phyloP scores from a whole-genome alignment of 495 filamentous ascomycete genomes.

The Collariella sp. region DNA sequence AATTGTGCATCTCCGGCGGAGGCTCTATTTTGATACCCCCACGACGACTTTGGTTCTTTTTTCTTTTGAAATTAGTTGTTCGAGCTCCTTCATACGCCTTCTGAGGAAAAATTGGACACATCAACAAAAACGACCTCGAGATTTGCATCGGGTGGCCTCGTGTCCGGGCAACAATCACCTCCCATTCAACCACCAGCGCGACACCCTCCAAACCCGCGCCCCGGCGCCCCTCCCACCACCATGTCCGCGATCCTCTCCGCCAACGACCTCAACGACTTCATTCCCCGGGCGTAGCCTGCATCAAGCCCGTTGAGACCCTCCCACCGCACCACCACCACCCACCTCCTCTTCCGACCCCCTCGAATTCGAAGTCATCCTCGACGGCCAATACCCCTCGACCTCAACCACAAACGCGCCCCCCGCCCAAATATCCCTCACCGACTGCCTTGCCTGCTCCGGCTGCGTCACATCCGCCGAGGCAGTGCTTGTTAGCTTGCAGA shows the following conservation, averaged over 20 bases:
- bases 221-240: slow-evolving; percentile 14
- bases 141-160: no score
- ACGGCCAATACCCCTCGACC: slow-evolving; percentile 59
- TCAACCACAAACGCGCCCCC: slow-evolving; percentile 25
- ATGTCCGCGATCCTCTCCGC: slow-evolving; percentile 97
- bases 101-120: no score
- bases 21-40: background rate
- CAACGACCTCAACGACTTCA: slow-evolving; percentile 98
- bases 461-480: slow-evolving; percentile 97
- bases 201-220: no score
- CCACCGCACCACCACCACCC: slow-evolving; percentile 29
- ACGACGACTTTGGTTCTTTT: background rate
- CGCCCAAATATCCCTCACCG: slow-evolving; percentile 90
- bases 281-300: slow-evolving; percentile 95
- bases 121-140: no score
- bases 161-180: no score
- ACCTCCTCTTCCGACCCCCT: slow-evolving; percentile 12
- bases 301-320: slow-evolving; percentile 95
- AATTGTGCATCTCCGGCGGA: slow-evolving; percentile 11
- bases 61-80: no score
- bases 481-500: slow-evolving; percentile 85
- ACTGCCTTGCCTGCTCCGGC: slow-evolving; percentile 94
- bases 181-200: no score
- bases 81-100: no score
- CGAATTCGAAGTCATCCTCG: slow-evolving; percentile 84